Conservation (phyloP, 768 basidiomycete genomes). For the Strobilomyces dryophilus region DNA sequence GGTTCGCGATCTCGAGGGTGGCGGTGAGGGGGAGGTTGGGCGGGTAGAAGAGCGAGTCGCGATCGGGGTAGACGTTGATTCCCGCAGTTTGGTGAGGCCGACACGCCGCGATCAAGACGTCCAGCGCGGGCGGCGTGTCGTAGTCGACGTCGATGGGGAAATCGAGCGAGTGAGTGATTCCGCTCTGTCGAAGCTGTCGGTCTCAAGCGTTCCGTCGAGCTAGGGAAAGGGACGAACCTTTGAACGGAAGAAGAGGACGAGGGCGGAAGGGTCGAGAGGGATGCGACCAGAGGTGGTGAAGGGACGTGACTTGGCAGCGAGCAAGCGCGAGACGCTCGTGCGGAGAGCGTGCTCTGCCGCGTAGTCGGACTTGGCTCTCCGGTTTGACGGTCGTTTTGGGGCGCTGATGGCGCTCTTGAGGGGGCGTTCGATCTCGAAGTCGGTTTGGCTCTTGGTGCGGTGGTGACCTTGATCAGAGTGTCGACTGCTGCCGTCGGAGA, state of each 20-base stretch:
- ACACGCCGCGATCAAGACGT: constrained; percentile 73
- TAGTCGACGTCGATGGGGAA: constrained; percentile 78
- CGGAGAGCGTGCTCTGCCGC: constrained; percentile 52
- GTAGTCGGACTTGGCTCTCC: constrained; percentile 40
- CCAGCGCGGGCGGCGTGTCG: constrained; percentile 70
- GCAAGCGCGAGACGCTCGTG: constrained; percentile 49
- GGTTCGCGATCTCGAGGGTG: constrained; percentile 76
- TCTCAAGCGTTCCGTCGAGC: neutral
- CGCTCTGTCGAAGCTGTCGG: constrained; percentile 44
- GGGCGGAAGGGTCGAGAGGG: constrained; percentile 60
- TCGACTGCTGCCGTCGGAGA: constrained; percentile 34
- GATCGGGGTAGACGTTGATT: constrained; percentile 48
- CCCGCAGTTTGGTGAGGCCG: constrained; percentile 57
- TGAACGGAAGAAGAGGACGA: constrained; percentile 75
- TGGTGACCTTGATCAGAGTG: constrained; percentile 32
- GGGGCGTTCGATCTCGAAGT: constrained; percentile 66
- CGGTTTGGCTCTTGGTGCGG: constrained; percentile 42
- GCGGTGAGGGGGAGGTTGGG: constrained; percentile 67
- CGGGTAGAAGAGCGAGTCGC: constrained; percentile 70
- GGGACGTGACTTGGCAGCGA: constrained; percentile 56
- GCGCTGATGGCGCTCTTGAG: constrained; percentile 32
- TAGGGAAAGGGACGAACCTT: constrained; percentile 44
- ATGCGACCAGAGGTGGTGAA: constrained; percentile 67
- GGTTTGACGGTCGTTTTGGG: constrained; percentile 30
- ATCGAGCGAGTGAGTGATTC: constrained; percentile 75